Conservation (phyloP, 129 eudicot genomes). For the Chrysanthemum makinoi region DNA sequence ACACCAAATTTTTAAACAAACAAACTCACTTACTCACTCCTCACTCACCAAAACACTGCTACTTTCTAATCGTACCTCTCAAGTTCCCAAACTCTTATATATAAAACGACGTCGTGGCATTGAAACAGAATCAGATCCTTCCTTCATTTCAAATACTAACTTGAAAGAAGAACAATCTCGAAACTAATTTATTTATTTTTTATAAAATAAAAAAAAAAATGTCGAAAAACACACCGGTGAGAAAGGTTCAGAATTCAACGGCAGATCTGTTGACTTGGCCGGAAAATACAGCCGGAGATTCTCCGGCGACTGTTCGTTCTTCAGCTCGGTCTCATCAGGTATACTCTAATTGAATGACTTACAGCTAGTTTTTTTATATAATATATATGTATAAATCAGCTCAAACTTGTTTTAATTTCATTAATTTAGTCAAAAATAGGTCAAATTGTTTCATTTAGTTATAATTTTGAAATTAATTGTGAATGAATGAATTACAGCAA, state of each 20-base stretch:
- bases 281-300: slow-evolving; percentile 65
- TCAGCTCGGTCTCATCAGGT: slow-evolving; percentile 67
- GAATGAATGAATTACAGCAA: too few species aligned
- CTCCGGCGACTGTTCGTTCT: slow-evolving; percentile 40
- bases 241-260: slow-evolving; percentile 89
- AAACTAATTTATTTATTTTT: not conserved
- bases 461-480: not conserved
- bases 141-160: slow-evolving; percentile 12
- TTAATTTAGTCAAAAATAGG: too few species aligned
- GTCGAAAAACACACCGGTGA: slow-evolving; percentile 79
- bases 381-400: not conserved
- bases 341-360: not conserved
- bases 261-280: slow-evolving; percentile 99
- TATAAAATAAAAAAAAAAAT: slow-evolving; percentile 14
- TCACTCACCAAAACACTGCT: slow-evolving; percentile 4
- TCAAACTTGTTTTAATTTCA: not conserved
- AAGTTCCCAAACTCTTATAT: slow-evolving; percentile 21
- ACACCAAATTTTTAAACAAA: not conserved
- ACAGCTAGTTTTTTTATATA: not conserved
- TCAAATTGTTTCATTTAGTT: too few species aligned
- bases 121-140: slow-evolving; percentile 27
- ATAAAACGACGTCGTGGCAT: slow-evolving; percentile 28
- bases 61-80: slow-evolving; percentile 35
- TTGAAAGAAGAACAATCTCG: slow-evolving; percentile 22
- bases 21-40: not conserved